These are phyloP conservation scores for Neurospora sp. DNA, from an alignment of 495 filamentous ascomycete genomes.

Conservation along the genomic window DNA sequence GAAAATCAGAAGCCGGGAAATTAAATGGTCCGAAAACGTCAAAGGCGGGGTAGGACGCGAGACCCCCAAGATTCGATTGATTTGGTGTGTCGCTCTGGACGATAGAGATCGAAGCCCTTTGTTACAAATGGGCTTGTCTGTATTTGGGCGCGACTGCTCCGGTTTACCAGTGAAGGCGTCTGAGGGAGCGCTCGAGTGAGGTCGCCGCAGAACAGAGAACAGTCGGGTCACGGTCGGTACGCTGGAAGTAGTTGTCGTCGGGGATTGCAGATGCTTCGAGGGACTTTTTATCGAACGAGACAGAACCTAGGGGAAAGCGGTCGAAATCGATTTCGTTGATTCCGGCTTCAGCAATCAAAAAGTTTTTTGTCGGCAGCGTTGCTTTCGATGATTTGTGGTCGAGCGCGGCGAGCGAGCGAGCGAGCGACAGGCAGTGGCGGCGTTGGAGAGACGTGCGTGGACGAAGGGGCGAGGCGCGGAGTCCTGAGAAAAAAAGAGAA, in stretches of 20 bases:
- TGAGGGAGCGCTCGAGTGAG: conserved; percentile 6
- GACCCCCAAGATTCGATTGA: neutral
- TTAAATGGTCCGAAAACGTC: neutral
- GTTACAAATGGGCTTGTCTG: neutral
- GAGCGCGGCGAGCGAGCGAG: neutral
- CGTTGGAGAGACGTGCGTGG: neutral
- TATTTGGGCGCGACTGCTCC: conserved; percentile 10
- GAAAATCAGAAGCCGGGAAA: neutral
- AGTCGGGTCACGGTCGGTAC: conserved; percentile 2
- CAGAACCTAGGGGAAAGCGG: neutral
- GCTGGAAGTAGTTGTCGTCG: neutral
- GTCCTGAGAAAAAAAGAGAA: neutral
- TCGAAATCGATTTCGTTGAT: neutral
- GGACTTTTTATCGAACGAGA: neutral
- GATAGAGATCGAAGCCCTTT: neutral
- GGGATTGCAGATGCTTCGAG: neutral
- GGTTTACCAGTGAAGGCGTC: conserved; percentile 27
- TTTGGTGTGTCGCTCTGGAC: neutral
- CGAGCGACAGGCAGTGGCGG: neutral
- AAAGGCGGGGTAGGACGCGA: neutral
- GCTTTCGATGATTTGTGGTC: neutral
- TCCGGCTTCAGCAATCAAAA: neutral
- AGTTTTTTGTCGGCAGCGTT: neutral
- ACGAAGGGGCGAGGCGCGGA: neutral
- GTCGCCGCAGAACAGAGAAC: conserved; percentile 17